Conservation (phyloP, 148 eudicot species). For the Vaccinium macrocarpon region DNA sequence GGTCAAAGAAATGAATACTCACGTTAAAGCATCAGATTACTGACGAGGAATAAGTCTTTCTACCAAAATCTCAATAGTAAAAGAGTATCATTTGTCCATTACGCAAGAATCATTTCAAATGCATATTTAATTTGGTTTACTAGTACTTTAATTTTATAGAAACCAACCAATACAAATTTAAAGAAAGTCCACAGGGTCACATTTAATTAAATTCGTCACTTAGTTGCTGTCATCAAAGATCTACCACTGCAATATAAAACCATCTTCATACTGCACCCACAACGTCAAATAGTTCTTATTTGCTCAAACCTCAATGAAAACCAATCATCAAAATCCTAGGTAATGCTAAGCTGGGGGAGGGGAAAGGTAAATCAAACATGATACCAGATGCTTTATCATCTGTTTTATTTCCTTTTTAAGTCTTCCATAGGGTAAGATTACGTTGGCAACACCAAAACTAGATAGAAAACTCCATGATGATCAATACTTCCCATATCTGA, state of each 20-base stretch:
- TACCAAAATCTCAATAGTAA: neutral
- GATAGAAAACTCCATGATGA: neutral
- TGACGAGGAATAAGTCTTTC: neutral
- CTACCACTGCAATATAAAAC: neutral
- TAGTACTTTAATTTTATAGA: neutral
- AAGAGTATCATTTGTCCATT: neutral
- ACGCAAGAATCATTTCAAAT: neutral
- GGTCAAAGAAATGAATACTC: neutral
- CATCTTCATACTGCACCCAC: neutral
- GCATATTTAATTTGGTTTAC: neutral
- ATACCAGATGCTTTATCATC: neutral
- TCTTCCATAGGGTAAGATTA: neutral
- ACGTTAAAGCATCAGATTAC: neutral
- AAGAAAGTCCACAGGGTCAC: neutral
- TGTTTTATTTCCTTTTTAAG: neutral
- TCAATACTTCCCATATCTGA: neutral
- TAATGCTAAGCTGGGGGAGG: neutral
- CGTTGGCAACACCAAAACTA: neutral
- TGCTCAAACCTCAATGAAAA: conserved; percentile 1
- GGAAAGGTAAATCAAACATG: neutral
- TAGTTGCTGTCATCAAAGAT: neutral
- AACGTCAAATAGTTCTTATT: neutral
- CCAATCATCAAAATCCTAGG: neutral
- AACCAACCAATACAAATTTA: neutral
- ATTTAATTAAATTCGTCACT: neutral